These are phyloP conservation scores for Heliocybe sulcata DNA, from an alignment of 1,284 basidiomycete genomes.

Conservation along the genomic window DNA sequence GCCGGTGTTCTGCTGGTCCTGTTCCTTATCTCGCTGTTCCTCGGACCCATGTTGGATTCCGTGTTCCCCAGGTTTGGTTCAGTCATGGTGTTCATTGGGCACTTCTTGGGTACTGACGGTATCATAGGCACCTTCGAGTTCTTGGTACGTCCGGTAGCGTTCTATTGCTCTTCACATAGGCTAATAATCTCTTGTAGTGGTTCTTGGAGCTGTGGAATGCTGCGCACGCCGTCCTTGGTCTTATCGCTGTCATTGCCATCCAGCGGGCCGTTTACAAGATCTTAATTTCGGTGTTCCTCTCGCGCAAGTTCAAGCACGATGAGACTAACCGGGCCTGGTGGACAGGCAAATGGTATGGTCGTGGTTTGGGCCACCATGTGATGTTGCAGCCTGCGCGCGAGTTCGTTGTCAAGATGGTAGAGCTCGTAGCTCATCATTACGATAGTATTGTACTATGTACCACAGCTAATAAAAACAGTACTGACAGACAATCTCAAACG, in stretches of 20 bases:
- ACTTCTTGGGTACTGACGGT: conserved; percentile 73
- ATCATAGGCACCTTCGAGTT: conserved; percentile 94
- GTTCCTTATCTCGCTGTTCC: conserved; percentile 88
- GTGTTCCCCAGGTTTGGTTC: conserved; percentile 84
- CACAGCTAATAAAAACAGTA: no score
- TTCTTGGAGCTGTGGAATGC: conserved; percentile 91
- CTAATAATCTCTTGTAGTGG: conserved; percentile 53
- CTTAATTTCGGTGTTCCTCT: conserved; percentile 86
- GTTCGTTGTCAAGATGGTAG: conserved; percentile 83
- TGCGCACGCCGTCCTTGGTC: conserved; percentile 85
- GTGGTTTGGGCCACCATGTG: conserved; percentile 80
- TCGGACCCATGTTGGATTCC: conserved; percentile 87
- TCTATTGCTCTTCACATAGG: background rate
- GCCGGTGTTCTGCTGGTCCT: conserved; percentile 80
- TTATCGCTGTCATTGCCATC: conserved; percentile 82
- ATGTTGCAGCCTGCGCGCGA: conserved; percentile 88
- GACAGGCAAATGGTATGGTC: conserved; percentile 95
- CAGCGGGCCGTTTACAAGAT: conserved; percentile 91
- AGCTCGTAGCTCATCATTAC: no score
- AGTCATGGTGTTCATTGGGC: conserved; percentile 84
- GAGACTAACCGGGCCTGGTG: conserved; percentile 97
- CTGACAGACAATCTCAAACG: no score
- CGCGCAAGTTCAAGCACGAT: conserved; percentile 95
- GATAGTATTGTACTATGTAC: no score
- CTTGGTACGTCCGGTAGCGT: conserved; percentile 49